Conservation (phyloP, 805 yeast species). For the Saccharomyces cerevisiae region DNA sequence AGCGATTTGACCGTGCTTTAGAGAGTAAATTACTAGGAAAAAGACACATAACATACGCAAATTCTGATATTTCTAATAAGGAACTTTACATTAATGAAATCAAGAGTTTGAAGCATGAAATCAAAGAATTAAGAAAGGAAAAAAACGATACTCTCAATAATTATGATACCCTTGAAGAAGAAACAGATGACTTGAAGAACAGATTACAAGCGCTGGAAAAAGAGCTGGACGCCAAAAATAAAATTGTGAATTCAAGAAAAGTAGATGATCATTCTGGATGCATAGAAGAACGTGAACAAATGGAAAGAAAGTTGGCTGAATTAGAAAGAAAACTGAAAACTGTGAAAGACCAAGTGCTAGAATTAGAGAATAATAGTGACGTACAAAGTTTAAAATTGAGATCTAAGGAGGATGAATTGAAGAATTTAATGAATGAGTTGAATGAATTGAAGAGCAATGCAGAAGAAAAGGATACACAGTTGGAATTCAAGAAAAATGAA, state of each 20-base stretch:
- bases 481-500: not conserved
- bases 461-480: not conserved
- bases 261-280: not conserved
- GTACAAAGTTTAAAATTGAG: not conserved
- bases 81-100: not conserved
- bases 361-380: not conserved
- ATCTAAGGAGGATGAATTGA: not conserved
- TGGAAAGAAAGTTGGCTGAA: conserved; percentile 3
- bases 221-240: conserved; percentile 8
- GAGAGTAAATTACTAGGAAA: not conserved
- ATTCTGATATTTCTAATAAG: not conserved
- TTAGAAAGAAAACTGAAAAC: not conserved
- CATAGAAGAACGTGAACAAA: not conserved
- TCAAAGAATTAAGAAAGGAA: conserved; percentile 6
- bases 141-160: not conserved
- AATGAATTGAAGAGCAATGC: not conserved
- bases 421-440: not conserved
- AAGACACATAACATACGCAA: not conserved
- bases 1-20: not conserved
- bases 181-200: conserved; percentile 2
- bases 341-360: not conserved
- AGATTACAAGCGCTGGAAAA: conserved; percentile 7
- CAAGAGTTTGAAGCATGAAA: conserved; percentile 4
- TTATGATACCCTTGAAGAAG: conserved; percentile 4
- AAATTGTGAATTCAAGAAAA: not conserved